A percentile compares a stretch with the other conserved stretches of the same genome.
These are phyloP conservation scores for Nymphaea colorata DNA, from an alignment of 164 flowering plant genomes.

Conservation along the genomic window DNA sequence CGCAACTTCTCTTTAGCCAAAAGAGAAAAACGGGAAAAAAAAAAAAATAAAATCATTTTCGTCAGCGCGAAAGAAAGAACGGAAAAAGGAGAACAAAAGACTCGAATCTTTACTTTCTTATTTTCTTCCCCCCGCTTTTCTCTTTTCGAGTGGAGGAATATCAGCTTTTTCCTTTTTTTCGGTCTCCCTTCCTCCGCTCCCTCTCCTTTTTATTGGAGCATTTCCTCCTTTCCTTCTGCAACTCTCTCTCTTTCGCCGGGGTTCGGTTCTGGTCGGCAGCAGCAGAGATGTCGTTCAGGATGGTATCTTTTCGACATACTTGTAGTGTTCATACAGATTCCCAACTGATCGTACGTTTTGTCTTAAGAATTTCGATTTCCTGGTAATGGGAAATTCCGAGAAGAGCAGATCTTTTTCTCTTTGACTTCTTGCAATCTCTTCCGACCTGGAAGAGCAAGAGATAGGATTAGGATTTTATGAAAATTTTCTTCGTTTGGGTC, in stretches of 20 bases:
- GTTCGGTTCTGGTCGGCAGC: constrained; percentile 3
- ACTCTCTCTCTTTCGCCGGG: background rate
- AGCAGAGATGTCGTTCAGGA: constrained; percentile 21
- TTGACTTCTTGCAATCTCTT: no score
- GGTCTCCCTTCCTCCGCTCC: constrained; percentile 1
- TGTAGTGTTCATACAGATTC: background rate
- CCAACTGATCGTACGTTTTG: background rate
- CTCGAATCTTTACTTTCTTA: background rate
- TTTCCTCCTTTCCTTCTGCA: background rate
- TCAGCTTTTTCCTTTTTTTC: background rate
- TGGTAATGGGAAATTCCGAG: no score
- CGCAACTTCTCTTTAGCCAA: background rate
- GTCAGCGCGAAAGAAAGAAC: background rate
- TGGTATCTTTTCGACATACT: constrained; percentile 9
- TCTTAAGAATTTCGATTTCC: no score
- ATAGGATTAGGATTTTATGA: no score
- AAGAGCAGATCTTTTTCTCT: no score
- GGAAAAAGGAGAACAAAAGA: background rate
- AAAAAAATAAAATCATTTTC: background rate
- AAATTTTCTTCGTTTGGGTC: no score
- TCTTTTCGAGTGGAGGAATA: background rate
- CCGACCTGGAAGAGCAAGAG: no score
- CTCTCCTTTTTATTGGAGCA: background rate
- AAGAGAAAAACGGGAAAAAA: background rate
- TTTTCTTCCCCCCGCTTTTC: background rate